Evolutionary conservation across 2,329 filamentous ascomycete species (phyloP).

Genomic region (Claviceps africana): DNA sequence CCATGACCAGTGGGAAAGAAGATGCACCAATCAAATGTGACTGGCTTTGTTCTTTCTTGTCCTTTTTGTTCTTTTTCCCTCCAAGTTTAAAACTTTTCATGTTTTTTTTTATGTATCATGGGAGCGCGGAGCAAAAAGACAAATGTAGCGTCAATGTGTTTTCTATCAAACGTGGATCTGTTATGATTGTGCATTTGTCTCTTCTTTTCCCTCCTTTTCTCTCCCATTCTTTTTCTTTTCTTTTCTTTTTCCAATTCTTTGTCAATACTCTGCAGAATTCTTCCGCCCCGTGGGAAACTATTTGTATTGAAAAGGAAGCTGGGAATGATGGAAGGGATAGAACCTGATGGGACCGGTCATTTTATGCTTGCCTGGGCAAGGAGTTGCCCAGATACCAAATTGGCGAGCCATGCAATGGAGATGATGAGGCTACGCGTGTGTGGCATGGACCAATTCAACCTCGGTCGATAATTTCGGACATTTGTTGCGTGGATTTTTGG

Average conservation of each 20-base stretch:
- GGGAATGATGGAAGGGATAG: background rate
- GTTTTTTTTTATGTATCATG: background rate
- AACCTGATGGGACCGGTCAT: background rate
- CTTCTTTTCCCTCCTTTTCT: no score
- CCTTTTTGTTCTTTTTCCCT: background rate
- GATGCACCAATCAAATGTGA: background rate
- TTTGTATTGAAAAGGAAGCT: background rate
- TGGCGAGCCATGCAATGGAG: no score
- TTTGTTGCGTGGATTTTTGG: background rate
- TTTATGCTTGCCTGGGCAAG: no score
- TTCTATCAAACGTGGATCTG: background rate
- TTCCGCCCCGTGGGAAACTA: background rate
- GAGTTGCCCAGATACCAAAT: no score
- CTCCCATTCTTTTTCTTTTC: background rate
- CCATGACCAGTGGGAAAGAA: constrained; percentile 3
- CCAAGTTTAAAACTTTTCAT: no score
- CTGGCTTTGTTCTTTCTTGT: background rate
- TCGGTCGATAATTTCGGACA: background rate
- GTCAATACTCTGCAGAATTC: background rate
- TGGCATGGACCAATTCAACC: background rate
- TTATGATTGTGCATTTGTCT: no score
- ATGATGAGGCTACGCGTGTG: background rate
- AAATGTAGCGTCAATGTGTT: background rate
- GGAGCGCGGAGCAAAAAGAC: background rate
- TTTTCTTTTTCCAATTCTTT: background rate